A percentile compares a stretch with the other conserved stretches of the same genome.
Evolutionary conservation across 306 rosid genomes (phyloP).

Genomic region (Vigna hirtella): DNA sequence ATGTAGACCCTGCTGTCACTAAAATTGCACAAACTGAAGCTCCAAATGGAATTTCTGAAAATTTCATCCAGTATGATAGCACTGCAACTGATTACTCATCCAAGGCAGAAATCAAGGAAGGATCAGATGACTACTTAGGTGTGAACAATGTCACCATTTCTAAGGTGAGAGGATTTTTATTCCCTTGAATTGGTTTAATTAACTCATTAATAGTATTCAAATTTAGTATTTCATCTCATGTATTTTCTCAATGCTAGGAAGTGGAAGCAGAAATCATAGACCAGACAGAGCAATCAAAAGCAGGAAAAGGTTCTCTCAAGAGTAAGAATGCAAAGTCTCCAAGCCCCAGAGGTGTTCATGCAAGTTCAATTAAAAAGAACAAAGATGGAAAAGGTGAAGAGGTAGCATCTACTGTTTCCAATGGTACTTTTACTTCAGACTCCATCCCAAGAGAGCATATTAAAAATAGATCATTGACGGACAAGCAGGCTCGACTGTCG

Average conservation of each 20-base stretch:
- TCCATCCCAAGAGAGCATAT: slow-evolving; percentile 58
- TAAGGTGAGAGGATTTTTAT: slow-evolving; percentile 54
- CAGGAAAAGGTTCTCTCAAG: slow-evolving; percentile 58
- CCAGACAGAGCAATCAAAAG: slow-evolving; percentile 51
- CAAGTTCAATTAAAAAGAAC: slow-evolving; percentile 53
- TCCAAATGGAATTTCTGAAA: slow-evolving; percentile 59
- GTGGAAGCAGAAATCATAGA: slow-evolving; percentile 52
- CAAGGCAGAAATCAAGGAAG: slow-evolving; percentile 57
- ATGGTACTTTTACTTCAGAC: slow-evolving; percentile 61
- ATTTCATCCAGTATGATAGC: slow-evolving; percentile 49
- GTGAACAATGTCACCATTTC: slow-evolving; percentile 55
- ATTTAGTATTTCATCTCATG: slow-evolving; percentile 38
- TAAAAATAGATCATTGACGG: slow-evolving; percentile 59
- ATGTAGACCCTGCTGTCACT: slow-evolving; percentile 41
- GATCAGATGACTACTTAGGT: slow-evolving; percentile 45
- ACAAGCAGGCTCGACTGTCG: slow-evolving; percentile 58
- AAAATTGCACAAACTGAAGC: slow-evolving; percentile 43
- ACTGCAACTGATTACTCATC: slow-evolving; percentile 50
- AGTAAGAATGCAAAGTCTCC: slow-evolving; percentile 63
- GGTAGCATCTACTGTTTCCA: slow-evolving; percentile 61
- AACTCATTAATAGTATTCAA: slow-evolving; percentile 25
- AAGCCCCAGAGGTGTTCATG: slow-evolving; percentile 50
- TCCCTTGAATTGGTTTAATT: slow-evolving; percentile 12
- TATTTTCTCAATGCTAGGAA: slow-evolving; percentile 53
- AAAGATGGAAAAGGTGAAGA: slow-evolving; percentile 69